Conservation (phyloP, 805 yeast species). For the Maudiozyma bulderi region DNA sequence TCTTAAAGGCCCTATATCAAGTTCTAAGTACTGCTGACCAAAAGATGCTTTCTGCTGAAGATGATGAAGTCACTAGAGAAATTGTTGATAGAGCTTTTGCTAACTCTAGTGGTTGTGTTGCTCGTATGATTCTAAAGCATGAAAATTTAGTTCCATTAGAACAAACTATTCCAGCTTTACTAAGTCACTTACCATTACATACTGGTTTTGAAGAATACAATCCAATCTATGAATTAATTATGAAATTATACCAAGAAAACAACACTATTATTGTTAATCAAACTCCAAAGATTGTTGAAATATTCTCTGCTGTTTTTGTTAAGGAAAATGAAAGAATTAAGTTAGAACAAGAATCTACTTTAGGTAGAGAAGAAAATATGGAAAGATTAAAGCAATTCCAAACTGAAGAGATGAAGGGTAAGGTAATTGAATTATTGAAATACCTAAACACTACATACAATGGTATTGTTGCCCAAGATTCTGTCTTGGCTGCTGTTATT, state of each 20-base stretch:
- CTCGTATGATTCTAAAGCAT: constrained; percentile 75
- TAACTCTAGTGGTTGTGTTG: constrained; percentile 95
- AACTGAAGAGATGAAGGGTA: constrained; percentile 50
- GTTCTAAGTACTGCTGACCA: constrained; percentile 71
- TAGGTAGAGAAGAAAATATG: constrained; percentile 77
- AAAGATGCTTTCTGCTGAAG: constrained; percentile 43
- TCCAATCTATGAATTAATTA: constrained; percentile 74
- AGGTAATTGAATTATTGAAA: constrained; percentile 63
- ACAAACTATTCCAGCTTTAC: constrained; percentile 63
- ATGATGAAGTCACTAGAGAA: constrained; percentile 69
- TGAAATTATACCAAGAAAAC: constrained; percentile 58
- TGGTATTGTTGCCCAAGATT: constrained; percentile 48
- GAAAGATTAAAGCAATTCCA: constrained; percentile 75
- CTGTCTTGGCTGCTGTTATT: constrained; percentile 29
- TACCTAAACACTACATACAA: constrained; percentile 56
- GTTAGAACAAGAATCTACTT: constrained; percentile 60
- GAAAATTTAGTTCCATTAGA: constrained; percentile 65
- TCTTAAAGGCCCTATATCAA: constrained; percentile 59
- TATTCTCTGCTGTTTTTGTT: constrained; percentile 60
- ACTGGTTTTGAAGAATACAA: constrained; percentile 88
- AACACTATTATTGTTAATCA: constrained; percentile 43
- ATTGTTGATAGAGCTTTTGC: constrained; percentile 78
- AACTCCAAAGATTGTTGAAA: constrained; percentile 54
- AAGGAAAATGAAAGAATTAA: constrained; percentile 69
- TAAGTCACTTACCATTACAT: constrained; percentile 73